Evolutionary conservation across 768 basidiomycete genomes (phyloP), one percentile per base, ranked within the genome.

Genomic region (Tylopilus balloui): DNA sequence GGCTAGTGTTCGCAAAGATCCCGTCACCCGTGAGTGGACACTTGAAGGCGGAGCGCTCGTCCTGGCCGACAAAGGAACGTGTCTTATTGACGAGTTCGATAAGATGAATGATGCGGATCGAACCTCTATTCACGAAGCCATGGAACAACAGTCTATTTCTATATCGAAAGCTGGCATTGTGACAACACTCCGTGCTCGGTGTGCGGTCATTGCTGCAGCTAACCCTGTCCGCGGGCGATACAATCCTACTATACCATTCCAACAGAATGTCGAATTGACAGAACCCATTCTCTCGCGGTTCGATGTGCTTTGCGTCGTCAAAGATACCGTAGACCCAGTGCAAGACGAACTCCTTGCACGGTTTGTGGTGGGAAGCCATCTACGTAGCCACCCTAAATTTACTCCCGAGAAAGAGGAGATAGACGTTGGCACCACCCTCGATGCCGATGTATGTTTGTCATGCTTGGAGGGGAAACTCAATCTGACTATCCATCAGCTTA

Each of bases 41-140:
- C 78, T 99, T 23, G 96, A 99, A 69, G 96, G 96, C 13, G 96
- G 96, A 9, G 96, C 96, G 3, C 76, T 99, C 10, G 96, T 99
- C n/a, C 76, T 99, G 17, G 96, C 96, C 3, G 96, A 99, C 71
- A 96, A 95, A 70, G 96, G 96, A 12, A 91, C 88, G 23, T 98
- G 96, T 63, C 74, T 98, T 31, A 99, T 99, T 57, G 96, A 99
- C 71, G 96, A 98, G 68, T 98, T 99, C 67, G 96, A 99, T 75
- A 99, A 99, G 76, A 99, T 99, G 96, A 98, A 98, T 70, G 96
- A 98, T 61, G 80, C 91, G 14, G 95, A 99, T 67, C 78, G 95
- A 59, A 98, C 94, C 14, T 96, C 93, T 4, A 98, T 99, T 61
- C 96, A 98, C 74, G 96, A 99, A 68, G 96, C 96, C 2, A 99